Conservation (phyloP, 1,284 basidiomycete genomes). For the Sphaerobolus stellatus region DNA sequence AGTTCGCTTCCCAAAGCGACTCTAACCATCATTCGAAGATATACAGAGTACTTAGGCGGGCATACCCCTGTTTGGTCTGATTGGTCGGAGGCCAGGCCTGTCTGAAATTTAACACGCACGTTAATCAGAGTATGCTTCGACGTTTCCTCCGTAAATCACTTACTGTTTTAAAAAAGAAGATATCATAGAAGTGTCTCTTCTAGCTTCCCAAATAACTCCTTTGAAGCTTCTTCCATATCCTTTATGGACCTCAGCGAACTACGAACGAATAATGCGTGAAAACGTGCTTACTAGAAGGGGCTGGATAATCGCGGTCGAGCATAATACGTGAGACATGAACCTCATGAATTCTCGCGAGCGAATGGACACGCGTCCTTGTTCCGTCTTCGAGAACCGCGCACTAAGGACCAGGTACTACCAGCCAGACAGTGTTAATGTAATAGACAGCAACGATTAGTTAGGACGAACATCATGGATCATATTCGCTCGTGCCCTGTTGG, state of each 20-base stretch:
- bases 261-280: not conserved
- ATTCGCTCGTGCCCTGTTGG: constrained; percentile 15
- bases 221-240: constrained; percentile 23
- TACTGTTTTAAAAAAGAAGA: no score
- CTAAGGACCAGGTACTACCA: constrained; percentile 22
- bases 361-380: constrained; percentile 24
- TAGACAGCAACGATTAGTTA: not conserved
- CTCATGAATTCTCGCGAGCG: constrained; percentile 25
- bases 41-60: no score
- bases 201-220: constrained; percentile 24
- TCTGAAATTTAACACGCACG: no score
- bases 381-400: constrained; percentile 23
- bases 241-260: constrained; percentile 4
- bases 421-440: not conserved
- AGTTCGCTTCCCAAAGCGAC: no score
- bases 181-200: constrained; percentile 20
- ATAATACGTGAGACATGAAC: constrained; percentile 21
- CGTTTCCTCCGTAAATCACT: no score
- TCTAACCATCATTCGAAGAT: no score
- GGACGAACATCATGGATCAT: constrained; percentile 28
- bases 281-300: constrained; percentile 16
- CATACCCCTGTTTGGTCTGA: no score
- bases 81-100: no score
- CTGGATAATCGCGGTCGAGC: constrained; percentile 16
- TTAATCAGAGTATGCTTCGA: no score